Conservation (phyloP, 192 early-diverging fungal genomes). For the Chytriomyces confervae region DNA sequence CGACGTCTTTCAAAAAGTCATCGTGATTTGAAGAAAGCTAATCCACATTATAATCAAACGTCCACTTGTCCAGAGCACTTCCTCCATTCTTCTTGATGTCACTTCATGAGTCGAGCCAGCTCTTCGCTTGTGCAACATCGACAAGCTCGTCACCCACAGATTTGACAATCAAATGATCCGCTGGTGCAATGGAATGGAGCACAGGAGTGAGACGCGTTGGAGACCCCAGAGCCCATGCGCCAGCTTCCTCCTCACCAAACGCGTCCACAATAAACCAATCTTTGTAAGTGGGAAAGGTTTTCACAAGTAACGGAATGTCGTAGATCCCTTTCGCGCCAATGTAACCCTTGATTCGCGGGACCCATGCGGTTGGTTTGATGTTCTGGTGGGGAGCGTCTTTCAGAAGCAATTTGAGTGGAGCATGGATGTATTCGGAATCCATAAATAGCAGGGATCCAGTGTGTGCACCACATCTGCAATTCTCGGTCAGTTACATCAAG, state of each 20-base stretch:
- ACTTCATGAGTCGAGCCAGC: conserved; percentile 47
- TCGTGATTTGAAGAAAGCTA: conserved; percentile 1
- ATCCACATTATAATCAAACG: not conserved
- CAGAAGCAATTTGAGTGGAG: not conserved
- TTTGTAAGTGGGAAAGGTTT: conserved; percentile 67
- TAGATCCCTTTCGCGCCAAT: conserved; percentile 87
- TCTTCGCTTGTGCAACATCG: conserved; percentile 58
- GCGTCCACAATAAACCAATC: conserved; percentile 74
- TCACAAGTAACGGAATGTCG: conserved; percentile 70
- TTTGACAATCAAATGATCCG: conserved; percentile 65
- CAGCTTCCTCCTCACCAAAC: conserved; percentile 60
- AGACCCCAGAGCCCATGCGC: conserved; percentile 53
- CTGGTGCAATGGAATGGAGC: conserved; percentile 7
- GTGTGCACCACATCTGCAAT: conserved; percentile 84
- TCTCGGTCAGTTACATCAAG: not conserved
- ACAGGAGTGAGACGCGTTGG: conserved; percentile 44
- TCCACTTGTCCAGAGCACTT: too few species aligned
- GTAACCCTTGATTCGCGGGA: conserved; percentile 58
- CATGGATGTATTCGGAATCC: conserved; percentile 41
- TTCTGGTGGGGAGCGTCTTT: too few species aligned
- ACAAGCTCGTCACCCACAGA: conserved; percentile 74
- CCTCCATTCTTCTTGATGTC: conserved; percentile 31
- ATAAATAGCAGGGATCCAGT: conserved; percentile 68
- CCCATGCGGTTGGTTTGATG: not conserved
- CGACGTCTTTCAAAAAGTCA: not conserved